phyloP scores from a whole-genome alignment of 2,329 filamentous ascomycete species.

The Dryadomyces quercivorus region DNA sequence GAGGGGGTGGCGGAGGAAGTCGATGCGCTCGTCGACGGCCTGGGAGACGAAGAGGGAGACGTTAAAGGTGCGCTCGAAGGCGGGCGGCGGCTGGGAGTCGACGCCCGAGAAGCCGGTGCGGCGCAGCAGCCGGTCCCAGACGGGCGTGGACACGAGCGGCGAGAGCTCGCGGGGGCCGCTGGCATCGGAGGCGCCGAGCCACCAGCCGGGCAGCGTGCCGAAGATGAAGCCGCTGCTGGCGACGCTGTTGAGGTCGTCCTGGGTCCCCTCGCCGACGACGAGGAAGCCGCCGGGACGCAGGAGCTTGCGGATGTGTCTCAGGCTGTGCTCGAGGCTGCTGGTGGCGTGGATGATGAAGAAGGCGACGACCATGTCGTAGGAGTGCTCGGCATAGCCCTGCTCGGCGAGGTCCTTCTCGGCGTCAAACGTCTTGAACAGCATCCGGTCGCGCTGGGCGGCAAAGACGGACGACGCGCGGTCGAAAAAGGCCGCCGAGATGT shows the following conservation, averaged over 20 bases:
- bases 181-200: conserved; percentile 9
- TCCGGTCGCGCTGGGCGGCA: conserved; percentile 11
- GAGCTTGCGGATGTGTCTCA: conserved; percentile 21
- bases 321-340: conserved; percentile 15
- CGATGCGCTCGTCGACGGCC: neutral
- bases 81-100: conserved; percentile 1
- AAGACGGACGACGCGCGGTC: conserved; percentile 18
- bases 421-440: conserved; percentile 21
- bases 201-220: conserved; percentile 13
- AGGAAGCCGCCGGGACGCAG: conserved; percentile 29
- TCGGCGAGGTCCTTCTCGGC: conserved; percentile 18
- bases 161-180: conserved; percentile 9
- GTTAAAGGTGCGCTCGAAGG: conserved; percentile 1
- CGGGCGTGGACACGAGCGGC: conserved; percentile 1
- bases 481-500: conserved; percentile 18
- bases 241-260: conserved; percentile 5
- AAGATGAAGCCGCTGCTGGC: neutral
- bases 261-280: conserved; percentile 12
- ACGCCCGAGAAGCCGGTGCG: conserved; percentile 16
- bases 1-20: neutral
- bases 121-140: conserved; percentile 15
- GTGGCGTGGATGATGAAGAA: conserved; percentile 26
- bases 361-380: conserved; percentile 26
- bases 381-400: conserved; percentile 21
- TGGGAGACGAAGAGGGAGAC: conserved; percentile 9